Base-by-base conservation (phyloP, 352 stramenopile species). In the Phytophthora crassamura region DNA sequence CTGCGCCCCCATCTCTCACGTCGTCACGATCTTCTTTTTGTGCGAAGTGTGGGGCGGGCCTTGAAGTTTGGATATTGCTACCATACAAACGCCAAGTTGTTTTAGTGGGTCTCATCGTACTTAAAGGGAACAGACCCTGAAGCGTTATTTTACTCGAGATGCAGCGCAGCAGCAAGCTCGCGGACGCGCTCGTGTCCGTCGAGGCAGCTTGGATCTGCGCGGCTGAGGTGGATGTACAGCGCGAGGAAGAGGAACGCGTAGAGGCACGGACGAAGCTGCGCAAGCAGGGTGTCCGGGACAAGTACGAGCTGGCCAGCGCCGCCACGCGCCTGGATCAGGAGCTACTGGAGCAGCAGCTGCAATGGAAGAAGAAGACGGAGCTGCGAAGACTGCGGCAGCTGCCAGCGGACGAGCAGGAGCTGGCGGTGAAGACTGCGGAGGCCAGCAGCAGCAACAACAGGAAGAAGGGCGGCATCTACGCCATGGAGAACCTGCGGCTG, bases 131-230 rank as follows among this genome's bases (percentile, higher is more conserved):
- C 4, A 28, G 22, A 28, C 4, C 22, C 22, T 28, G 4, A 28
- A 28, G 22, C 22, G 22, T 28, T 4, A 28, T 28, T 28, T 28
- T 28, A 28, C 22, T 28, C 22, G 25, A 35, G 12, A 74, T 85
- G 72, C 56, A 79, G 72, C 59, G 57, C 36, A 63, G 49, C 40
- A 62, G 46, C 52, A 71, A 61, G 56, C 54, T 85, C 30, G 65
- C 57, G 43, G 60, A 73, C 18, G 51, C 53, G 38, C 36, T 79
- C 3, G 49, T 84, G 62, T 74, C 77, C 7, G 40, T 88, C 36
- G 77, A 90, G 35, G 40, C 80, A 2, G 83, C 80, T 14, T 90
- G 83, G 83, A 64, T 91, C 18, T 91, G 83, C 16, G 68, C 77
- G 1, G 77, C 78, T 0, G 77, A 88, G 49, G 68, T 75, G 16